These are phyloP conservation scores for Aspergillus biplanus DNA, from an alignment of 495 filamentous ascomycete genomes.

Conservation along the genomic window DNA sequence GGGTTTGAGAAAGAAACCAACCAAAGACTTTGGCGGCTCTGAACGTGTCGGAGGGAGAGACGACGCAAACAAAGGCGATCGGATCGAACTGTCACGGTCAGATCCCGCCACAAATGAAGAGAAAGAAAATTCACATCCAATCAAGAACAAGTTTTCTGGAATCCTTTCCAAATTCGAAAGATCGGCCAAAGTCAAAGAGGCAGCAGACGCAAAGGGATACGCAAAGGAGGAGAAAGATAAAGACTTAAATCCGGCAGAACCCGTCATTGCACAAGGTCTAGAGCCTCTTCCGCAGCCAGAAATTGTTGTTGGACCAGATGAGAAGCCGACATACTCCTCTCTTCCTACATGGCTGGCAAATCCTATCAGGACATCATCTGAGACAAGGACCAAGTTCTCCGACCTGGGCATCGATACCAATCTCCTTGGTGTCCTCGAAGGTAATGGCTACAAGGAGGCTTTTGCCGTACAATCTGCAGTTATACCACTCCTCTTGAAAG, in stretches of 20 bases:
- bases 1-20: constrained; percentile 21
- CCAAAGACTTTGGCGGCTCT: constrained; percentile 14
- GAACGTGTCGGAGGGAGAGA: constrained; percentile 10
- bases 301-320: constrained; percentile 55
- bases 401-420: constrained; percentile 60
- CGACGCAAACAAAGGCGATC: constrained; percentile 6
- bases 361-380: constrained; percentile 65
- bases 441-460: constrained; percentile 70
- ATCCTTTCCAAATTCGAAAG: constrained; percentile 52
- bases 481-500: constrained; percentile 74
- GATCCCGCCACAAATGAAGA: constrained; percentile 13
- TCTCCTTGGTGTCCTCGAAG: constrained; percentile 61
- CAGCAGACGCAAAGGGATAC: constrained; percentile 29
- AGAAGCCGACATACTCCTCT: constrained; percentile 51
- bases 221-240: constrained; percentile 31
- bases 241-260: constrained; percentile 31
- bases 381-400: constrained; percentile 61
- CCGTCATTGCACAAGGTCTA: constrained; percentile 64
- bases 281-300: constrained; percentile 79
- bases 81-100: background rate
- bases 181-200: constrained; percentile 40
- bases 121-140: constrained; percentile 25
- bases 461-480: constrained; percentile 85
- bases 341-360: constrained; percentile 71
- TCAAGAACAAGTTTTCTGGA: constrained; percentile 43